A percentile compares a stretch with the other conserved stretches of the same genome.
These are phyloP conservation scores for Pecoramyces ruminantium DNA, from an alignment of 192 early-diverging fungal species.

Conservation along the genomic window DNA sequence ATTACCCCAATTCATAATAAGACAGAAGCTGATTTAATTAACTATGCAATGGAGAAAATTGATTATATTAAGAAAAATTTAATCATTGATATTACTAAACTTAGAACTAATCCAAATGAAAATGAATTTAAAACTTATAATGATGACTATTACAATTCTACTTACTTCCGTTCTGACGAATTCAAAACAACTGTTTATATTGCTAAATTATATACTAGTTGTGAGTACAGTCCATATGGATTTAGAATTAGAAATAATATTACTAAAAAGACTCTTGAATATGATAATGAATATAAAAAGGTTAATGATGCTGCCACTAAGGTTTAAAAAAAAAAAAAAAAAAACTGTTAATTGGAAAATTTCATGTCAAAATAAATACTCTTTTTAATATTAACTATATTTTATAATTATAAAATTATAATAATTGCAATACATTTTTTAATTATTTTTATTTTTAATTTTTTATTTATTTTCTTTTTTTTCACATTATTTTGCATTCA, in stretches of 20 bases:
- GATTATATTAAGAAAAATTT: neutral
- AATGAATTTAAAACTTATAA: neutral
- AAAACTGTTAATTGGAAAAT: no score
- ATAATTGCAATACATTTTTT: no score
- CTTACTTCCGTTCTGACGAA: neutral
- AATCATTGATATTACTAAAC: neutral
- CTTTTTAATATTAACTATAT: no score
- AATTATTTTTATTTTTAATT: no score
- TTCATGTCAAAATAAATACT: no score
- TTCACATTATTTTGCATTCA: no score
- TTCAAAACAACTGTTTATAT: neutral
- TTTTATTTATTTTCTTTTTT: no score
- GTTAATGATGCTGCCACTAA: neutral
- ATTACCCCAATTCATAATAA: neutral
- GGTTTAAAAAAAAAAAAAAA: neutral
- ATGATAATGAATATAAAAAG: neutral
- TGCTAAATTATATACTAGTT: neutral
- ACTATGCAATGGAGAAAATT: neutral
- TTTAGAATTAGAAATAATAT: neutral
- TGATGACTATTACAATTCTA: neutral
- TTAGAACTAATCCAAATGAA: neutral
- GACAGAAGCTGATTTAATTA: neutral
- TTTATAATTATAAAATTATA: no score
- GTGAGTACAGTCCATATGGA: neutral
- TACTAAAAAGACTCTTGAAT: neutral